These are phyloP conservation scores for Rubia balearica DNA, from an alignment of 305 asterid species.

Conservation along the genomic window DNA sequence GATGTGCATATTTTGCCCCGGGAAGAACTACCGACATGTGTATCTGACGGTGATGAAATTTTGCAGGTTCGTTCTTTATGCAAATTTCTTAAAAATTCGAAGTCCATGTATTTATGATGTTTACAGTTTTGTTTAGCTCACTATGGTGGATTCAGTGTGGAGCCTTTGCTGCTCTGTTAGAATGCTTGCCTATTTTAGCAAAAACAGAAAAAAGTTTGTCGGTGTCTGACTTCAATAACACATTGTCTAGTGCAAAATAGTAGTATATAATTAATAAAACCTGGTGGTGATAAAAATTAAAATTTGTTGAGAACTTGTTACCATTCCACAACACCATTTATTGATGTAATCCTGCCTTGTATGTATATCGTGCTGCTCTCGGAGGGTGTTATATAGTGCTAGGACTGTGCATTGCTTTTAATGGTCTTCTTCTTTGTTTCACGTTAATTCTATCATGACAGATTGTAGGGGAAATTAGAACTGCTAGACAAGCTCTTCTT, in stretches of 20 bases:
- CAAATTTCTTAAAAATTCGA: background rate
- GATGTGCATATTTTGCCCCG: conserved; percentile 53
- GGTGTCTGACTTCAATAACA: background rate
- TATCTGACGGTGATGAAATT: conserved; percentile 56
- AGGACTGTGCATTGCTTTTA: background rate
- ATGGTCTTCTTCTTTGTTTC: background rate
- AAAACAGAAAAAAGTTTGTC: background rate
- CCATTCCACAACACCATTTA: too few species aligned
- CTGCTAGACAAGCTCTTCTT: conserved; percentile 39
- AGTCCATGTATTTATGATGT: background rate
- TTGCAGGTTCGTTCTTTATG: conserved; percentile 51
- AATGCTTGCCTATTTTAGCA: background rate
- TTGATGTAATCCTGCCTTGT: background rate
- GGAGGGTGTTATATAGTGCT: background rate
- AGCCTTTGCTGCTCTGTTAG: background rate
- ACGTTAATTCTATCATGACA: conserved; percentile 19
- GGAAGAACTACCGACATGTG: conserved; percentile 54
- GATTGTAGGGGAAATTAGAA: conserved; percentile 62
- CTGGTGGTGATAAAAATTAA: background rate
- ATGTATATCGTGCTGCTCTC: too few species aligned
- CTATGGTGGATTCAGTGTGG: background rate
- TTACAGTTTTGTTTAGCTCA: background rate
- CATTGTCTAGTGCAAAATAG: background rate
- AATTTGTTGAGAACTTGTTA: background rate
- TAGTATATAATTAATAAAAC: background rate